These are phyloP conservation scores for Fraxinus americana DNA, from an alignment of 257 asterid genomes.

Conservation along the genomic window DNA sequence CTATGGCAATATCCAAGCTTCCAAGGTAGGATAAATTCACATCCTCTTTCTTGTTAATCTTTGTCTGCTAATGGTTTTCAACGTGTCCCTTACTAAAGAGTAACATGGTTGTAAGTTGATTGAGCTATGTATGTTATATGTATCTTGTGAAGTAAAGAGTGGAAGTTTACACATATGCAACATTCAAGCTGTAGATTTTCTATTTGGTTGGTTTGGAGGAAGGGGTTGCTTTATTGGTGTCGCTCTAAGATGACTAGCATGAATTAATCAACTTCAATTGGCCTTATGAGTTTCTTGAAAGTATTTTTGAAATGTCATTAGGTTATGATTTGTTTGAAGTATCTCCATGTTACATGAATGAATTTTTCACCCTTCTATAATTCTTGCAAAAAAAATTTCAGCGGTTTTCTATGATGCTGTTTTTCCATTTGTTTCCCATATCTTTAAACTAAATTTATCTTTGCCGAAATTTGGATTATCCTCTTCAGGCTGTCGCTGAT, in stretches of 20 bases:
- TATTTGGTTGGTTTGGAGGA: background rate
- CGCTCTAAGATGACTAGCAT: background rate
- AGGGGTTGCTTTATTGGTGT: background rate
- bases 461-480: background rate
- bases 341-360: background rate
- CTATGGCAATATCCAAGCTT: constrained; percentile 52
- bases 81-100: background rate
- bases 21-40: constrained; percentile 36
- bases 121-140: background rate
- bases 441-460: background rate
- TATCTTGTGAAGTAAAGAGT: background rate
- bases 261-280: background rate
- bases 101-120: background rate
- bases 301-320: background rate
- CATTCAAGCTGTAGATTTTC: background rate
- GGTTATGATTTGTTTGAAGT: background rate
- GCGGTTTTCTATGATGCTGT: background rate
- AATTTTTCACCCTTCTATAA: background rate
- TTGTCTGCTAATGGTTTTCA: background rate
- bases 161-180: background rate
- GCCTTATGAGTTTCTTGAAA: background rate
- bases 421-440: background rate
- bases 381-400: background rate
- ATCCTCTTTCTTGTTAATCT: background rate
- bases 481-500: constrained; percentile 51